Evolutionary conservation across 305 asterid genomes (phyloP).

Genomic region (Fraxinus paxiana): DNA sequence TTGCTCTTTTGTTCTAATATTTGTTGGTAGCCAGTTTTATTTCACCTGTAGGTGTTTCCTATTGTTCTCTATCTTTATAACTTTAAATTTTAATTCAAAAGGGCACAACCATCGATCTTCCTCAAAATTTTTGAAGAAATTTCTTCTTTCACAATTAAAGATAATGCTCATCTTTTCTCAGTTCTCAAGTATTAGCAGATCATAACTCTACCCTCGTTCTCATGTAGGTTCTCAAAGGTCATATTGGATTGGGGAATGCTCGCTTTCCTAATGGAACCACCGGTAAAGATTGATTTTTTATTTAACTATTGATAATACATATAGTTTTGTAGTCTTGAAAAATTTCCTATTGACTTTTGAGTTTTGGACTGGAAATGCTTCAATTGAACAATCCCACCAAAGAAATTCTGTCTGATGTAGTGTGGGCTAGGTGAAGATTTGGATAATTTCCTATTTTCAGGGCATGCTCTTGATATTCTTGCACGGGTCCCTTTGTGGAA

Average conservation of each 20-base stretch:
- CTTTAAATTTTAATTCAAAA: neutral
- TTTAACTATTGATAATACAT: constrained; percentile 9
- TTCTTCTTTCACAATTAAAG: neutral
- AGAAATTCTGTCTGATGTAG: constrained; percentile 14
- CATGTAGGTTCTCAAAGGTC: constrained; percentile 91
- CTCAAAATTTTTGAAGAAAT: neutral
- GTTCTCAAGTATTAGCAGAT: constrained; percentile 11
- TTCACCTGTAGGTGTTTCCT: neutral
- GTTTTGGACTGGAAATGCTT: constrained; percentile 10
- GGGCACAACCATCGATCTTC: constrained; percentile 9
- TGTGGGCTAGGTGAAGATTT: constrained; percentile 21
- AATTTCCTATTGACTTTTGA: constrained; percentile 7
- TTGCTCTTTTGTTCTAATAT: neutral
- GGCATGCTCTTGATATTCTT: constrained; percentile 76
- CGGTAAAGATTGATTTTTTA: constrained; percentile 45
- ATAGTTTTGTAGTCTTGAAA: neutral
- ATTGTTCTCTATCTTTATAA: constrained; percentile 10
- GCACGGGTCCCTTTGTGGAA: constrained; percentile 92
- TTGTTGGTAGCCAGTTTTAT: neutral
- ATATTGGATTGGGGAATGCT: constrained; percentile 84
- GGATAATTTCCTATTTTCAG: constrained; percentile 40
- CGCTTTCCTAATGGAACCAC: constrained; percentile 89
- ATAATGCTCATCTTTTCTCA: neutral
- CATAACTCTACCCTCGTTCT: neutral
- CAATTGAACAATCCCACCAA: constrained; percentile 7